Percentiles rank a stretch among this genome's conserved stretches.
These are phyloP conservation scores for Alisma plantagoaquatica DNA, from an alignment of 106 monocot species.

Conservation along the genomic window DNA sequence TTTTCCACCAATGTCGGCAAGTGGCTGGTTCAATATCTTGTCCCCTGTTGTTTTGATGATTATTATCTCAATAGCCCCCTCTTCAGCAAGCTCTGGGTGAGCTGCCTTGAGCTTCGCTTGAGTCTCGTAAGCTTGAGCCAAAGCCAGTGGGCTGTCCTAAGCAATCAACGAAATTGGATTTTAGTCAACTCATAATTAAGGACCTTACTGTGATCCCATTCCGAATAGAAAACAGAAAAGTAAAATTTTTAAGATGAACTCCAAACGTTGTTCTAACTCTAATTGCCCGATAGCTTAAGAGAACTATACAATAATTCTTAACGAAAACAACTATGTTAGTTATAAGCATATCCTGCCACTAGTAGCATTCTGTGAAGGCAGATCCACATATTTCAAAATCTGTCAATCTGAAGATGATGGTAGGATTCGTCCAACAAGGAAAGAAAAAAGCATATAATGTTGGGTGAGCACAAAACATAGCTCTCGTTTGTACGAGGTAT, in stretches of 20 bases:
- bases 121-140: slow-evolving; percentile 93
- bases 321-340: too few relatives aligned
- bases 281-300: too few relatives aligned
- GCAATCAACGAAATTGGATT: slow-evolving; percentile 15
- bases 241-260: background rate
- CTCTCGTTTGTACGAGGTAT: background rate
- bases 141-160: slow-evolving; percentile 97
- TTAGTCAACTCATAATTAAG: slow-evolving; percentile 4
- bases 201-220: background rate
- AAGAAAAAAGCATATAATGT: too few relatives aligned
- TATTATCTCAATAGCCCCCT: slow-evolving; percentile 87
- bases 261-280: background rate
- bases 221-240: background rate
- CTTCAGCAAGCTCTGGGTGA: slow-evolving; percentile 78
- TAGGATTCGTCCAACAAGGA: too few relatives aligned
- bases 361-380: too few relatives aligned
- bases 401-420: too few relatives aligned
- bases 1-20: slow-evolving; percentile 97
- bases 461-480: too few relatives aligned
- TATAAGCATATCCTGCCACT: too few relatives aligned
- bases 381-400: too few relatives aligned
- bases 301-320: too few relatives aligned
- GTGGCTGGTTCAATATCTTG: slow-evolving; percentile 84
- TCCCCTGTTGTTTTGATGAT: slow-evolving; percentile 96
- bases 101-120: slow-evolving; percentile 62